Evolutionary conservation across 2,329 filamentous ascomycete species (phyloP), one percentile per base, ranked within the genome.

Genomic region (Meredithiella fracta): DNA sequence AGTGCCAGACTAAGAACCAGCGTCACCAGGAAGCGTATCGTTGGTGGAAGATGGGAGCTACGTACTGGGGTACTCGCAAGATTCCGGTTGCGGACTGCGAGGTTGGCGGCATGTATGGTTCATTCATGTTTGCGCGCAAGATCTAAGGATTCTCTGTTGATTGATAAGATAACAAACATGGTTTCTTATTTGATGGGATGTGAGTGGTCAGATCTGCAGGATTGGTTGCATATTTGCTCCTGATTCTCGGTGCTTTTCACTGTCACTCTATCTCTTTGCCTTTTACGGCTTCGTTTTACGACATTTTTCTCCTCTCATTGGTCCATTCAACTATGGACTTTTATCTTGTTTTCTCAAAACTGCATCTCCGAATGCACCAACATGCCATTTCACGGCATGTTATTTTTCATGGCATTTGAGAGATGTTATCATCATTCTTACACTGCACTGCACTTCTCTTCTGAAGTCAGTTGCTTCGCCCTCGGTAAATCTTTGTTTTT

Each of bases 71-170:
- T 38, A 89, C 89, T 80, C 77, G 85, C 60, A 92, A 97, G 71
- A 77, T 97, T 44, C 94, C 91, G n/a, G 83, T 97, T 62, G 88
- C 86, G 25, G 80, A 82, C 64, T 87, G 90, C 54, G 91, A 97
- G 67, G 85, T 97, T 25, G 92, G 95, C 63, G 88, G 88, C 60
- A 94, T 94, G 65, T 96, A 97, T 65, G 92, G 92, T 22, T 77
- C 72, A 23, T 80, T 77, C 63, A 81, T 81, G 78, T 81, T 80
- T 68, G 76, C 76, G 63, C 70, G 76, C 61, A 74, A 76, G 64
- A 66, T 80, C 57, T 80, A 67, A 71, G 56, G 49, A 51, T 31
- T 1, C 25, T 51, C 42, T 14, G 5, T 34, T 53, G 11, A 15
- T 25, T 42, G 22, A 9, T 23, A 17, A 15, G 11, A 20, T 49